Evolutionary conservation across 2,329 filamentous ascomycete genomes (phyloP).

Genomic region (Laburnicola sp.): DNA sequence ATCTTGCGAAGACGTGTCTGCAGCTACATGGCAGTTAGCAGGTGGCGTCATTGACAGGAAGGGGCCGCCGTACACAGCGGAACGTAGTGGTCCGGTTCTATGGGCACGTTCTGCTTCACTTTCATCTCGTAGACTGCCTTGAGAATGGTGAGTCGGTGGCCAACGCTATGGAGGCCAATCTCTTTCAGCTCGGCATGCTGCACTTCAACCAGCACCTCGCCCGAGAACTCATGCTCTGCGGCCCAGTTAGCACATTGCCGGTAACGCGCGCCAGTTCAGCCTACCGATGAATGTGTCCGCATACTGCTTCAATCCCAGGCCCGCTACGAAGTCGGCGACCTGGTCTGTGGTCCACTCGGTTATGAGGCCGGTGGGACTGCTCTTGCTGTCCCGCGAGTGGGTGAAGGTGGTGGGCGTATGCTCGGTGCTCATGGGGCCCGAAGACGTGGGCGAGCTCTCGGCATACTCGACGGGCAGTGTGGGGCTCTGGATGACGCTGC

Average conservation of each 20-base stretch:
- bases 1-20: slow-evolving; percentile 84
- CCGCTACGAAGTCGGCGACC: slow-evolving; percentile 83
- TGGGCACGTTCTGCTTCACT: slow-evolving; percentile 85
- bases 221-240: slow-evolving; percentile 89
- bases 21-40: slow-evolving; percentile 60
- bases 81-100: slow-evolving; percentile 92
- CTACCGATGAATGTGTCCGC: slow-evolving; percentile 79
- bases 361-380: slow-evolving; percentile 73
- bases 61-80: slow-evolving; percentile 72
- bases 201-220: slow-evolving; percentile 84
- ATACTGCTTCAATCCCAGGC: slow-evolving; percentile 80
- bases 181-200: slow-evolving; percentile 93
- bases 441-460: slow-evolving; percentile 71
- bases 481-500: slow-evolving; percentile 66
- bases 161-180: slow-evolving; percentile 90
- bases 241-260: slow-evolving; percentile 8
- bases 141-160: slow-evolving; percentile 89
- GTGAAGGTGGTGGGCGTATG: slow-evolving; percentile 80
- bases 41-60: not conserved
- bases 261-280: slow-evolving; percentile 38
- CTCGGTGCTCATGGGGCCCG: slow-evolving; percentile 69
- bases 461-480: slow-evolving; percentile 64
- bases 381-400: slow-evolving; percentile 64
- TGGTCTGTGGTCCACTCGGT: slow-evolving; percentile 83
- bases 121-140: slow-evolving; percentile 98